These are phyloP conservation scores for Immersiella caudata DNA, from an alignment of 495 filamentous ascomycete species.

Conservation along the genomic window DNA sequence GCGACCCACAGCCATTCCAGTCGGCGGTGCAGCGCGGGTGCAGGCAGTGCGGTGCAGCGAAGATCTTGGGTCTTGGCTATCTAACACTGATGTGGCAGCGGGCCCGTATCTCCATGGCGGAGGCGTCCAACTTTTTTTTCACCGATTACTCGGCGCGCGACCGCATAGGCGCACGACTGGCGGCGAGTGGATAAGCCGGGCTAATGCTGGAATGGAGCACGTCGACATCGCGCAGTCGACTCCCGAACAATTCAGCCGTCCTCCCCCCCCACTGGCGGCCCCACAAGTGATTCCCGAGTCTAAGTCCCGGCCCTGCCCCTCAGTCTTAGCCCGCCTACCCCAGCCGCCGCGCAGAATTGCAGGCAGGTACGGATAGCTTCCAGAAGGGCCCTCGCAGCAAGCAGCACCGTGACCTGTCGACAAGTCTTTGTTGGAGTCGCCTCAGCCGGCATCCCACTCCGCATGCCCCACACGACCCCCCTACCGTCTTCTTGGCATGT, in stretches of 20 bases:
- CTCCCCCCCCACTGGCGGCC: slow-evolving; percentile 38
- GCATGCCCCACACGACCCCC: not conserved
- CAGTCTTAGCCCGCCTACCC: slow-evolving; percentile 24
- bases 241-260: slow-evolving; percentile 17
- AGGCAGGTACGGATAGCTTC: slow-evolving; percentile 7
- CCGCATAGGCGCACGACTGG: not conserved
- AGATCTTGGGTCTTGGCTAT: slow-evolving; percentile 1
- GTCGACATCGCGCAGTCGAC: not conserved
- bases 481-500: not conserved
- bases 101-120: not conserved
- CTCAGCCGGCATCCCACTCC: not conserved
- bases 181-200: slow-evolving; percentile 5
- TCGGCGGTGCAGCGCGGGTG: not conserved
- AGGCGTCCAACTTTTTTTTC: not conserved
- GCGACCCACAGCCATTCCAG: not conserved
- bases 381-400: slow-evolving; percentile 14
- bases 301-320: slow-evolving; percentile 40
- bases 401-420: not conserved
- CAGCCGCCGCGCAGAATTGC: slow-evolving; percentile 4
- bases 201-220: not conserved
- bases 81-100: not conserved
- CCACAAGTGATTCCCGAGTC: slow-evolving; percentile 47
- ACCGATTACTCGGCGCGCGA: not conserved
- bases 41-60: not conserved
- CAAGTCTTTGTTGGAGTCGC: not conserved